Base-by-base conservation (phyloP, 176 grass and related monocot genomes). In the Ensete ventricosum region DNA sequence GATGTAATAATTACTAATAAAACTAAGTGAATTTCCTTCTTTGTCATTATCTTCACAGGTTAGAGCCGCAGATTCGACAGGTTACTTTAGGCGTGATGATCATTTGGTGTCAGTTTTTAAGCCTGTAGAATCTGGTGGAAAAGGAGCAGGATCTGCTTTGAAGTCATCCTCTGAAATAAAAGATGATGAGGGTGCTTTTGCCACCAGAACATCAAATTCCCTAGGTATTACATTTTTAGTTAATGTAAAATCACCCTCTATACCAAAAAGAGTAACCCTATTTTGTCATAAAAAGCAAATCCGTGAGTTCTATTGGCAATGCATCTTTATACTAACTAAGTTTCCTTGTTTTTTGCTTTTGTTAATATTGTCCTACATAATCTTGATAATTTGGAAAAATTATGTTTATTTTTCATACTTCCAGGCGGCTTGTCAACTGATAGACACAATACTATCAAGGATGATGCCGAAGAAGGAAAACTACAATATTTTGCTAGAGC, bases 31-130 rank as follows among this genome's bases (percentile, higher is more conserved):
- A 59, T 34, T 16, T 50, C 11, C 29, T 62, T 62, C 16, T 76
- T 9, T 77, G 34, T 76, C 16, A 53, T 72, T 58, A 8, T 64
- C 49, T 64, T 54, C 17, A 52, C 76, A 99, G 91, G 84, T 89
- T 23, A 87, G 78, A 59, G 81, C 69, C 69, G 84, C 85, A 88
- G 86, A 99, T 86, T 83, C 74, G 79, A 74, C 65, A 57, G 62
- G 82, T 67, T 89, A 84, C 84, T 82, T 79, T 26, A 82, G 72
- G 76, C 81, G 80, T 22, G 78, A 86, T 0, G 83, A 89, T 67
- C 64, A 86, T 14, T 75, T 50, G 54, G 54, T 16, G 14, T 43
- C 54, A 20, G 69, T 24, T 14, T 65, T 76, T 71, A 77, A 79
- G 23, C 52, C 71, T 83, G 55, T 81, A 81, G 83, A 77, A 72